Base-by-base conservation (phyloP, 2,329 filamentous ascomycete species). In the Pseudopyricularia javanii region DNA sequence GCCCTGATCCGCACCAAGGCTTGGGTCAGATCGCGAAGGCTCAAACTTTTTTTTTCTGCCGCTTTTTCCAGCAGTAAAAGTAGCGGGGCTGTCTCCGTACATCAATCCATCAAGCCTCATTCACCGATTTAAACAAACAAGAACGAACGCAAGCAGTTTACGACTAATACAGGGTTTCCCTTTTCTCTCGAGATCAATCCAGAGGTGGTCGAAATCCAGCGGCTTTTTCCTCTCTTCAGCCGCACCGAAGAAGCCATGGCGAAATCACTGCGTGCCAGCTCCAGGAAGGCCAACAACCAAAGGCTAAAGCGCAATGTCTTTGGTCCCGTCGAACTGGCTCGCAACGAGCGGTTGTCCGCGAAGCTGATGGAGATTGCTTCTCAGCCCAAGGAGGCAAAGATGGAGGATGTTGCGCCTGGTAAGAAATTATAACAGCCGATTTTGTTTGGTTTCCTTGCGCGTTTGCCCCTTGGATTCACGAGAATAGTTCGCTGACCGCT, bases 291-390 rank as follows among this genome's bases (percentile, higher is more conserved):
- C 63, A 96, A 96, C 74, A 89, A 90, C 72, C 77, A 80, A 60
- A 84, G 80, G 61, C 78, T 95, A 58, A 91, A 91, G 68, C 75
- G 80, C 59, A 82, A 81, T 58, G 85, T 96, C 59, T 96, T 95
- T 69, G 88, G 85, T 1, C 91, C 91, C 15, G 82, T 83, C 53
- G 88, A 91, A 67, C 73, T 78, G 61, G 90, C 86, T 47, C 81
- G 91, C 60, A 85, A 83, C 52, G 85, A 91, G 68, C 84, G 91
- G 59, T 80, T 96, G 34, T 89, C 88, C 37, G 86, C 87, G 56
- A 95, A 93, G 70, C 75, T 96, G 55, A 75, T 91, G 63, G 89
- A 91, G 66, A 68, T 95, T 60, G 86, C 86, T 48, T 76, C 83
- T 54, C 83, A 90, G 64, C 83, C 88, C 55, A 89, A 86, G 66